Evolutionary conservation across 1,284 basidiomycete genomes (phyloP), one percentile per base, ranked within the genome.

Genomic region (Ganoderma multipileum): DNA sequence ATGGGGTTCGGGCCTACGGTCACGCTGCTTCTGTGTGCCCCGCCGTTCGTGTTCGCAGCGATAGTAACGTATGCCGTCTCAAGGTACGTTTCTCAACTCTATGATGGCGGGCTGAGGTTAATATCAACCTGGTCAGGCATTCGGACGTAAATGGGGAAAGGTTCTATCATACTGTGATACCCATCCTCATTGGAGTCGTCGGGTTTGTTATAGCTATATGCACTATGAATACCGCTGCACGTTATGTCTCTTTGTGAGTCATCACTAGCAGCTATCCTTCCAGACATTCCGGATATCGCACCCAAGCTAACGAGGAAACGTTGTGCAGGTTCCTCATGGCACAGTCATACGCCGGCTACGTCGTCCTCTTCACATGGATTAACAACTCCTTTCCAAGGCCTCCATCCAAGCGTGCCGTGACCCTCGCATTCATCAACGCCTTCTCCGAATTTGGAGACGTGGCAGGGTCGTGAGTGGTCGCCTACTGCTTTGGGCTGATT

Each of bases 191-290:
- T n/a, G 91, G 91, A 18, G 87, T 92, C 47, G 61, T 91, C n/a
- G 93, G 92, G 1, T 94, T 94, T 77, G 75, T 91, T 41, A 88
- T 96, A 62, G 90, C 93, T 0, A 85, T 91, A 67, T 84, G 84
- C 30, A 93, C 90, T 0, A 89, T 91, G 88, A 90, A 91, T 76
- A 84, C 81, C 2, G 83, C 83, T 6, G 83, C 88, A 33, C 88
- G 93, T 63, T 95, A 95, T 77, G 79, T 92, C 20, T 90, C 92
- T 3, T 79, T 95, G 90, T 94, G 74, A 74, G 87, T 42, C n/a
- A n/a, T n/a, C n/a, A n/a, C n/a, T n/a, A n/a, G n/a, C n/a, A n/a
- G n/a, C n/a, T n/a, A n/a, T n/a, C n/a, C n/a, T n/a, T n/a, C n/a
- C n/a, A n/a, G n/a, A n/a, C n/a, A n/a, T n/a, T 60, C 23, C n/a